These are phyloP conservation scores for Suhomyces yuchorum DNA, from an alignment of 1,139 yeast genomes.

Conservation along the genomic window DNA sequence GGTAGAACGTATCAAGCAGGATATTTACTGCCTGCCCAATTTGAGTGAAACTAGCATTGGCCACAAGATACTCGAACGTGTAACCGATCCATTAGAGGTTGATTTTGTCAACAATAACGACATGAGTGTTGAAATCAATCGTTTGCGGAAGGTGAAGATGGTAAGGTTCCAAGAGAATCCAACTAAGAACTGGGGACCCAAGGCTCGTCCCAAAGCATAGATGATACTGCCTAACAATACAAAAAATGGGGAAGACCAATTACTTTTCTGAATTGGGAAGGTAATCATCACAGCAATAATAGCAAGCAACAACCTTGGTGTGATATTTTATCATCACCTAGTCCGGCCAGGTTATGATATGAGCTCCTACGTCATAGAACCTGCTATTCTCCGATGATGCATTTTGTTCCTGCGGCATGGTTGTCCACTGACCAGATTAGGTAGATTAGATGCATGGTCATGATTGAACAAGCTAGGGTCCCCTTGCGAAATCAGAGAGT, in stretches of 20 bases:
- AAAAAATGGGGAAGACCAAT: background rate
- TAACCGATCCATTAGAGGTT: constrained; percentile 41
- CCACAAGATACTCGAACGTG: constrained; percentile 52
- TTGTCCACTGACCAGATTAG: too few relatives aligned
- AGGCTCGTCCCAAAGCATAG: constrained; percentile 57
- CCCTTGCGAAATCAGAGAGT: too few relatives aligned
- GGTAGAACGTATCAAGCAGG: constrained; percentile 27
- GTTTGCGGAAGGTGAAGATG: constrained; percentile 71
- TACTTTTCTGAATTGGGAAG: background rate
- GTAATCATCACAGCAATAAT: background rate
- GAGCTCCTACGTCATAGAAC: too few relatives aligned
- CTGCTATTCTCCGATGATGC: too few relatives aligned
- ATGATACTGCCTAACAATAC: background rate
- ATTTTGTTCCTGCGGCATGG: too few relatives aligned
- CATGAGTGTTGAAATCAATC: constrained; percentile 55
- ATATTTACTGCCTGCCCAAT: constrained; percentile 37
- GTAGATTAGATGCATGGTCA: too few relatives aligned
- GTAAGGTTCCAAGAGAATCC: constrained; percentile 92
- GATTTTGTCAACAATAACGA: constrained; percentile 53
- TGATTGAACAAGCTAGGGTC: too few relatives aligned
- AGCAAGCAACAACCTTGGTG: background rate
- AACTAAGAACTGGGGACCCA: constrained; percentile 95
- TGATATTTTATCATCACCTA: too few relatives aligned
- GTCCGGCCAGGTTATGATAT: too few relatives aligned
- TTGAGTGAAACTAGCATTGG: constrained; percentile 57